Evolutionary conservation across 2,329 filamentous ascomycete species (phyloP), one percentile per base, ranked within the genome.

Genomic region (Sporothrix inflata): DNA sequence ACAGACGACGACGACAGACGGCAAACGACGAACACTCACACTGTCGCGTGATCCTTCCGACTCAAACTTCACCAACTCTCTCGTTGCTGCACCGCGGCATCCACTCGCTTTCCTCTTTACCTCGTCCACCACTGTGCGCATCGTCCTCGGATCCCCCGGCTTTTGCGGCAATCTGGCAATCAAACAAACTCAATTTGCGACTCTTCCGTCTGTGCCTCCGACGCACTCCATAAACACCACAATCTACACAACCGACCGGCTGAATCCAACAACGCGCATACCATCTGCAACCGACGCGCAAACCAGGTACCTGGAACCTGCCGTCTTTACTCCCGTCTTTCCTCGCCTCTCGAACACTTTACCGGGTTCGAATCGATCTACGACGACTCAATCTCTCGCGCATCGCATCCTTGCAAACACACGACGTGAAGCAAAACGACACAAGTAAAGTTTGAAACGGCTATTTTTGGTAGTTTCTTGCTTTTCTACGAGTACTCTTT

Each of bases 71-170:
- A 3, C 8, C 55, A n/a, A 14, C 42, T 24, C 51, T 38, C 38
- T 12, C 11, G n/a, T 40, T 34, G 47, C 27, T 34, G 24, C 27
- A 8, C 38, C 49, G 21, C 68, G 68, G 40, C 53, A 14, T 30
- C 34, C 68, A 12, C 8, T 45, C 68, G 24, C 68, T 34, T 70
- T 24, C 47, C 16, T 16, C 60, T 21, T 21, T 38, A 6, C 30
- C 27, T 7, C 40, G 6, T 1, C 40, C 38, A n/a, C 14, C 21
- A 11, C 19, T 40, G 34, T 21, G 11, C 38, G 2, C 21, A 45
- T 38, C 60, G 9, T 30, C 42, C 27, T n/a, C 65, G 63, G 42
- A 49, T 67, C 65, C 12, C 65, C 65, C 65, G 65, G 40, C 40
- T 24, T 66, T 47, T 47, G 40, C 53, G 27, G 27, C 53, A 57